Base-by-base conservation (phyloP, 805 yeast genomes). In the Candida nonsorbophila region DNA sequence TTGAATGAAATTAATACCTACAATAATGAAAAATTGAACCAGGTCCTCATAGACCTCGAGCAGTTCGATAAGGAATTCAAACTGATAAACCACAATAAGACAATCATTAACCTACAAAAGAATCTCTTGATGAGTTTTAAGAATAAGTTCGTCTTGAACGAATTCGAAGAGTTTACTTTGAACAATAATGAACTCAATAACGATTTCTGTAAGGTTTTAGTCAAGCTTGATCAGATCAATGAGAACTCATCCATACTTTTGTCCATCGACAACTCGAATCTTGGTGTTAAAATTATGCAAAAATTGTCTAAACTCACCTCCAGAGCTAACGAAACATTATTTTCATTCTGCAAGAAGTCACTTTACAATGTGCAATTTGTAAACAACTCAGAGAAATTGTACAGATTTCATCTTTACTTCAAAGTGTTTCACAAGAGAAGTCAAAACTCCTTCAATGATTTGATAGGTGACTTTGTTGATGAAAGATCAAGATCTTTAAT, bases 201-300 rank as follows among this genome's bases (percentile, higher is more conserved):
- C 2, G 77, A 70, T 29, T 86, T 81, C 47, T 84, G 85, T 42
- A 49, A 45, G 3, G 69, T 75, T 1, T 58, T 88, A 19, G 54
- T 61, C 9, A 79, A 77, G 44, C 80, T 84, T 6, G 77, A 81
- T 41, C 45, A 49, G 20, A 80, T 88, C 16, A 77, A 79, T 47
- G 66, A 71, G 19, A 74, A 79, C 34, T 79, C 94, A 28, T 77
- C 83, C 26, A 69, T 79, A 12, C 58, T 92, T 17, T 65, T 92
- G 14, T 74, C 86, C 4, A 68, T 79, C 45, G 79, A 81, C 19
- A 78, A 81, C 42, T 79, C 79, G 11, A 63, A 65, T 26, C 58
- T 83, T 10, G 94, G 94, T 1, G 48, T 70, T 15, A 72, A 74
- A 19, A 73, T 87, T 22, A 74, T 85, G 72, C 57, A 65, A 7